phyloP scores from a whole-genome alignment of 2,329 filamentous ascomycete species.

The Monosporascus sp. region DNA sequence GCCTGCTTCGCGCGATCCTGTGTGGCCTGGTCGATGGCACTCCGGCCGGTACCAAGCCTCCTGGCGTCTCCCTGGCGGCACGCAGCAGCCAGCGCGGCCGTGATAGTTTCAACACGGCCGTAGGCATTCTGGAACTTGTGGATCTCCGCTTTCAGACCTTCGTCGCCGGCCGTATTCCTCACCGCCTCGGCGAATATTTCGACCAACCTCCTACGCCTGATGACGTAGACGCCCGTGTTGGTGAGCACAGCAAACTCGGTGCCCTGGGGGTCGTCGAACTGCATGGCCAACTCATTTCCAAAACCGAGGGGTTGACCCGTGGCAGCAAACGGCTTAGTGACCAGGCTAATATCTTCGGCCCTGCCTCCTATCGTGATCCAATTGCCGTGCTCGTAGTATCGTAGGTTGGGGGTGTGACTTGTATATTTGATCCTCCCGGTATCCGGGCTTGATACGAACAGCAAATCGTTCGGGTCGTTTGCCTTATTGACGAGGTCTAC shows the following conservation, averaged over 20 bases:
- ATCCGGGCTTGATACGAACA: slow-evolving; percentile 86
- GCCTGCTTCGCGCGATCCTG: slow-evolving; percentile 78
- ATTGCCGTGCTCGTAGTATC: slow-evolving; percentile 73
- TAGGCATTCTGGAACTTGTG: slow-evolving; percentile 81
- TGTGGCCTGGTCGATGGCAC: slow-evolving; percentile 77
- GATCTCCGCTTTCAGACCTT: slow-evolving; percentile 76
- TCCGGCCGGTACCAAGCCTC: slow-evolving; percentile 63
- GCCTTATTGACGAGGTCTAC: slow-evolving; percentile 71
- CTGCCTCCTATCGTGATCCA: slow-evolving; percentile 71
- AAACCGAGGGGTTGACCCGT: slow-evolving; percentile 68
- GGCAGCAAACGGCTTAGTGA: slow-evolving; percentile 68
- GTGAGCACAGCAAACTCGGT: slow-evolving; percentile 88
- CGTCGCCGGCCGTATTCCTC: slow-evolving; percentile 65
- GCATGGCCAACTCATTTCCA: slow-evolving; percentile 92
- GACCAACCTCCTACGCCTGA: slow-evolving; percentile 77
- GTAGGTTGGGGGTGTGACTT: slow-evolving; percentile 45
- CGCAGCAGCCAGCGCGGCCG: slow-evolving; percentile 87
- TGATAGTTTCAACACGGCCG: slow-evolving; percentile 81
- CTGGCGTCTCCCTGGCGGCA: slow-evolving; percentile 85
- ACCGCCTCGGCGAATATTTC: slow-evolving; percentile 87
- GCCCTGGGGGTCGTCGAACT: slow-evolving; percentile 71
- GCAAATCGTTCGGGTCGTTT: slow-evolving; percentile 54
- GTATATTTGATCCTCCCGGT: slow-evolving; percentile 73
- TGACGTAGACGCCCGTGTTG: slow-evolving; percentile 81
- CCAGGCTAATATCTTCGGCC: slow-evolving; percentile 73